Evolutionary conservation across 1,139 yeast species (phyloP).

Genomic region (Yamadazyma atlantica): DNA sequence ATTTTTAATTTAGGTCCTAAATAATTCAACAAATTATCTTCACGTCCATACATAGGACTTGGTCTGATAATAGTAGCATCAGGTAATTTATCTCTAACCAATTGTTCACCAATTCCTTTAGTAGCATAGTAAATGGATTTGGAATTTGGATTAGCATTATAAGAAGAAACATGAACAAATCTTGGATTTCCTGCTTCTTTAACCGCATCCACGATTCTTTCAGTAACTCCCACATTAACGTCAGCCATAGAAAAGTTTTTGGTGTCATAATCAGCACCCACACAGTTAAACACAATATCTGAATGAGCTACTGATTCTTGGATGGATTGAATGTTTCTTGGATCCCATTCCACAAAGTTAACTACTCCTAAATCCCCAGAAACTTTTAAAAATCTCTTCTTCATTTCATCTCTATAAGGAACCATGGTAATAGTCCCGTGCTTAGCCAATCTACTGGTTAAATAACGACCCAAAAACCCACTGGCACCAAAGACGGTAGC

Average conservation of each 20-base stretch:
- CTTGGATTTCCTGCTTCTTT: constrained; percentile 75
- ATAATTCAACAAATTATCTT: constrained; percentile 68
- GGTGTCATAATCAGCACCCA: constrained; percentile 77
- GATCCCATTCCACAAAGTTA: constrained; percentile 78
- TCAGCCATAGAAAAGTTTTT: constrained; percentile 83
- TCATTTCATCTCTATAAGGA: constrained; percentile 80
- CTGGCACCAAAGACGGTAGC: constrained; percentile 87
- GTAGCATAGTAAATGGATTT: constrained; percentile 73
- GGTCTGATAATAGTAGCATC: constrained; percentile 87
- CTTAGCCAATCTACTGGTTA: constrained; percentile 71
- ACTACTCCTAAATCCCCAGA: constrained; percentile 89
- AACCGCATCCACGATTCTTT: constrained; percentile 73
- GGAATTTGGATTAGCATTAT: constrained; percentile 72
- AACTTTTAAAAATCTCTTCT: constrained; percentile 77
- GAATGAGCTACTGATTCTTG: constrained; percentile 79
- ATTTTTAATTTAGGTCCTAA: constrained; percentile 56
- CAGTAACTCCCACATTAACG: constrained; percentile 75
- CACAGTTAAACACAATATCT: constrained; percentile 78
- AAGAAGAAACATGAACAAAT: constrained; percentile 75
- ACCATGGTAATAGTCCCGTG: constrained; percentile 79
- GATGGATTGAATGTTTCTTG: constrained; percentile 74
- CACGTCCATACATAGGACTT: constrained; percentile 76
- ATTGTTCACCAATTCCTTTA: constrained; percentile 76
- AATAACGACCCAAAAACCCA: constrained; percentile 76
- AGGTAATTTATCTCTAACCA: constrained; percentile 66